Conservation (phyloP, 441 rosid genomes). For the Corymbia calophylla region DNA sequence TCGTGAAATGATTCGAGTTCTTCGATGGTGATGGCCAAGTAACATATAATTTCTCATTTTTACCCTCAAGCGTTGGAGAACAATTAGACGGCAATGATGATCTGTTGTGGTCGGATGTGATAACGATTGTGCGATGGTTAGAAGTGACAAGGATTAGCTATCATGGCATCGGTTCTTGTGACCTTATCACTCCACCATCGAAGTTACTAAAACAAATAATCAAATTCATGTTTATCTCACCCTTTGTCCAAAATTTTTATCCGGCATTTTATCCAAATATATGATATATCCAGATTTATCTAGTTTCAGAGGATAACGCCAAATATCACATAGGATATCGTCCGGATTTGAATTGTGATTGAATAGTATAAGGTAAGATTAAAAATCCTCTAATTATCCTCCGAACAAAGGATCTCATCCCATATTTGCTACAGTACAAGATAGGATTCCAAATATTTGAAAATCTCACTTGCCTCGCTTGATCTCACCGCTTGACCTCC, state of each 20-base stretch:
- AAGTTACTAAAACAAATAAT: not conserved
- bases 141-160: not conserved
- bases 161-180: not conserved
- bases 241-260: too few species aligned
- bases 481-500: too few species aligned
- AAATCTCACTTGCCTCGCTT: too few species aligned
- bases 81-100: not conserved
- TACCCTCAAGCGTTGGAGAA: rapidly evolving
- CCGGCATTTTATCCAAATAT: too few species aligned
- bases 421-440: too few species aligned
- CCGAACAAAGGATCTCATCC: too few species aligned
- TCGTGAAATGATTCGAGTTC: not conserved
- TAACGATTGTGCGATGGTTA: rapidly evolving
- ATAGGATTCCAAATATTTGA: too few species aligned
- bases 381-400: too few species aligned
- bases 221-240: not conserved
- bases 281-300: not conserved
- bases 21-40: not conserved
- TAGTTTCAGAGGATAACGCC: not conserved
- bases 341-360: too few species aligned
- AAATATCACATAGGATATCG: too few species aligned
- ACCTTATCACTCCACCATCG: not conserved
- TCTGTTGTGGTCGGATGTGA: not conserved
- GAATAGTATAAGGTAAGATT: too few species aligned
- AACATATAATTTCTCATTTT: too few species aligned